Evolutionary conservation across 2,329 filamentous ascomycete species (phyloP).

Genomic region (Cercospora citrullina): DNA sequence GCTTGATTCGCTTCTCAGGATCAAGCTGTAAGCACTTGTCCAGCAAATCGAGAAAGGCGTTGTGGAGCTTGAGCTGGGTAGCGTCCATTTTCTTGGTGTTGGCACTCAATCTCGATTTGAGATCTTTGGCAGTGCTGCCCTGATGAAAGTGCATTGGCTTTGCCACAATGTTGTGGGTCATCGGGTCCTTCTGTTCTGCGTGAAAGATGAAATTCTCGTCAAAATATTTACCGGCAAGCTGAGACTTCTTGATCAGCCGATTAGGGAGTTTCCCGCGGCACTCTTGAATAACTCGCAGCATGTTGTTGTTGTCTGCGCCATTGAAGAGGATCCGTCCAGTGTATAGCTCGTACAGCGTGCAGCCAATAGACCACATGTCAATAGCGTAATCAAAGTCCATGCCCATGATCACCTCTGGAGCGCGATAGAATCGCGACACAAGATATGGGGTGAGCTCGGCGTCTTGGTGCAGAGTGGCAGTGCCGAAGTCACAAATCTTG

Average conservation of each 20-base stretch:
- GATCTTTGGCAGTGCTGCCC: conserved; percentile 63
- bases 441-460: conserved; percentile 93
- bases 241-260: conserved; percentile 81
- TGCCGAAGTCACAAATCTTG: conserved; percentile 95
- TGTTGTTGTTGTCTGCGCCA: conserved; percentile 94
- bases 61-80: conserved; percentile 72
- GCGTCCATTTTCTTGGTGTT: conserved; percentile 70
- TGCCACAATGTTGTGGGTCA: conserved; percentile 76
- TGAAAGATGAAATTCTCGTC: conserved; percentile 68
- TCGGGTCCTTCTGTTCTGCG: conserved; percentile 81
- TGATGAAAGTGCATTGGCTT: conserved; percentile 67
- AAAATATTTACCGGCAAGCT: conserved; percentile 76
- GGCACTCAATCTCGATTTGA: conserved; percentile 74
- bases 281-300: conserved; percentile 95
- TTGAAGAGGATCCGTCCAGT: conserved; percentile 97
- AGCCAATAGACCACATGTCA: conserved; percentile 97
- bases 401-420: conserved; percentile 95
- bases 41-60: conserved; percentile 80
- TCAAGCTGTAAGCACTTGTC: conserved; percentile 88
- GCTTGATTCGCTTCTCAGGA: conserved; percentile 86
- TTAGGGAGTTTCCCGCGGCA: conserved; percentile 87
- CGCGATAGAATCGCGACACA: conserved; percentile 94
- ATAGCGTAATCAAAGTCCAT: conserved; percentile 92
- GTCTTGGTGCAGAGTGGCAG: conserved; percentile 88
- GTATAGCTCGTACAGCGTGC: conserved; percentile 94